A percentile compares a stretch with the other conserved stretches of the same genome.
These are phyloP conservation scores for Pulveroboletus sp. DNA, from an alignment of 768 basidiomycete genomes.

Conservation along the genomic window DNA sequence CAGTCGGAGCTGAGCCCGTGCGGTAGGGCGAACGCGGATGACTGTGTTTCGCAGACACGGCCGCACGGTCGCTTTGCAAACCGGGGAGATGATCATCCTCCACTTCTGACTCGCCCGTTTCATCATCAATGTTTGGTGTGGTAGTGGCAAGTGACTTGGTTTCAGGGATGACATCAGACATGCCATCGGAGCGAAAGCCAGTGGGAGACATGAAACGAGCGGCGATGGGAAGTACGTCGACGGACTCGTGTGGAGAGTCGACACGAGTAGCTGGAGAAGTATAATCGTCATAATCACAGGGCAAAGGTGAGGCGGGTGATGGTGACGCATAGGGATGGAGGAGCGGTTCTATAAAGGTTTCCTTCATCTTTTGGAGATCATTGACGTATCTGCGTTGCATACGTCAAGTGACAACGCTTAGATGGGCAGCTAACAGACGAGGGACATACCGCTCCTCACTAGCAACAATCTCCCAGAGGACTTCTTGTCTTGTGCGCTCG, in stretches of 20 bases:
- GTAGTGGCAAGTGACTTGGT: constrained; percentile 44
- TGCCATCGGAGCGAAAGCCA: constrained; percentile 44
- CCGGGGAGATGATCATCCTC: constrained; percentile 47
- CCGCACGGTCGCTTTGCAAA: constrained; percentile 21
- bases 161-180: constrained; percentile 36
- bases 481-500: constrained; percentile 93
- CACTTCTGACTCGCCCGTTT: constrained; percentile 70
- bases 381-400: constrained; percentile 72
- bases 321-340: constrained; percentile 69
- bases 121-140: constrained; percentile 64
- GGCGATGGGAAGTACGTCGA: constrained; percentile 80
- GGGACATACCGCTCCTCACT: constrained; percentile 81
- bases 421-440: constrained; percentile 7
- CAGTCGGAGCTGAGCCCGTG: constrained; percentile 37
- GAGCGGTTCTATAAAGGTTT: constrained; percentile 86
- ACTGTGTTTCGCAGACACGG: constrained; percentile 45
- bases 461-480: constrained; percentile 93
- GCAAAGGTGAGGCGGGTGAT: constrained; percentile 40
- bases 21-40: constrained; percentile 81
- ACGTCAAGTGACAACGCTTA: constrained; percentile 11
- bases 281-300: constrained; percentile 69
- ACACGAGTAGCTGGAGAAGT: constrained; percentile 32
- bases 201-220: constrained; percentile 82
- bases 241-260: constrained; percentile 66
- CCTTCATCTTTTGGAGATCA: constrained; percentile 87